A percentile compares a stretch with the other conserved stretches of the same genome.
These are phyloP conservation scores for Cadophora luteo-olivacea DNA, from an alignment of 2,329 filamentous ascomycete genomes.

Conservation along the genomic window DNA sequence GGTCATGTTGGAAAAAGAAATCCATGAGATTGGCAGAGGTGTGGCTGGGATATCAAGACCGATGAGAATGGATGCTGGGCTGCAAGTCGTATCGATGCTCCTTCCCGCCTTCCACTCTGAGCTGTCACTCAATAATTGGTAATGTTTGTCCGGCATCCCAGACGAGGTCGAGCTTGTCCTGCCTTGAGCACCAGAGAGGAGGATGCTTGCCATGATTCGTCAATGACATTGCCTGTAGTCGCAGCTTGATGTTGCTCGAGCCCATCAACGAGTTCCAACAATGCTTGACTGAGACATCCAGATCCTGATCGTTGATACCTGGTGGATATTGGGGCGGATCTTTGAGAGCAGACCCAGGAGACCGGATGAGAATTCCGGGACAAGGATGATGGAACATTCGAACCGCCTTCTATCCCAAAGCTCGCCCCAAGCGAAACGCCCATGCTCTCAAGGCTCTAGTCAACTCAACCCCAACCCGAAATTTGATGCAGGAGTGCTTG, in stretches of 20 bases:
- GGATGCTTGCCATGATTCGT: not conserved
- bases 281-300: not conserved
- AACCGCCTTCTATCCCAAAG: conserved; percentile 13
- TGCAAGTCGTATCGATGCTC: not conserved
- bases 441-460: not conserved
- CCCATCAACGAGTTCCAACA: not conserved
- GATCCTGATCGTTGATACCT: not conserved
- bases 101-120: not conserved
- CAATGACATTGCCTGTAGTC: not conserved
- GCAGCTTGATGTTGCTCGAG: not conserved
- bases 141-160: not conserved
- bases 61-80: not conserved
- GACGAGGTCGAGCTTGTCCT: not conserved
- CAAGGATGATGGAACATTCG: conserved; percentile 23
- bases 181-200: not conserved
- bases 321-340: not conserved
- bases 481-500: not conserved
- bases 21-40: not conserved
- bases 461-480: not conserved
- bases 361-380: not conserved
- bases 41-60: not conserved
- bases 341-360: not conserved
- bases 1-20: not conserved
- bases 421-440: conserved; percentile 3
- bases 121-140: not conserved